Evolutionary conservation across 495 filamentous ascomycete species (phyloP).

Genomic region (Aspergillus bertholletiae): DNA sequence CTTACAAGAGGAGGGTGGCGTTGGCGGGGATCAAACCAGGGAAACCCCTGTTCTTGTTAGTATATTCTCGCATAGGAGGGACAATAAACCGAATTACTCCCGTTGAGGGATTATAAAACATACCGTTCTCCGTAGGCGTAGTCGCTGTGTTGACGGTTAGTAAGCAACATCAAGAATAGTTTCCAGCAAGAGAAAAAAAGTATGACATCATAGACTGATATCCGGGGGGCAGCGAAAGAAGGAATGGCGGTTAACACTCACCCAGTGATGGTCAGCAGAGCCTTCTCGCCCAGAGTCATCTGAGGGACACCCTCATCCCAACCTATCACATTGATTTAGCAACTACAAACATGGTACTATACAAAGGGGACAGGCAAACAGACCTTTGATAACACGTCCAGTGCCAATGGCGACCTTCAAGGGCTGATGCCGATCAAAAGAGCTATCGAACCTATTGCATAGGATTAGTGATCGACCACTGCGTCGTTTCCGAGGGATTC

Average conservation of each 20-base stretch:
- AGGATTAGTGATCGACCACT: conserved; percentile 5
- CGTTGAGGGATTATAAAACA: conserved; percentile 26
- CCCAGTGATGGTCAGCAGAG: conserved; percentile 72
- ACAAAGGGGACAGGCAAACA: conserved; percentile 3
- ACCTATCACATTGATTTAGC: conserved; percentile 41
- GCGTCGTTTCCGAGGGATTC: not conserved
- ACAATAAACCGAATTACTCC: not conserved
- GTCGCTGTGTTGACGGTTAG: conserved; percentile 52
- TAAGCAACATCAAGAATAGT: not conserved
- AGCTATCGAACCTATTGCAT: conserved; percentile 71
- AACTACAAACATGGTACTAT: not conserved
- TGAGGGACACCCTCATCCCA: conserved; percentile 82
- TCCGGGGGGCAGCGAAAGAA: conserved; percentile 1
- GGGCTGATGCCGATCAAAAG: conserved; percentile 51
- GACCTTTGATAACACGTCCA: conserved; percentile 78
- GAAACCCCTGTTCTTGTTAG: conserved; percentile 52
- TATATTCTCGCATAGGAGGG: conserved; percentile 3
- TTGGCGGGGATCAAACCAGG: conserved; percentile 56
- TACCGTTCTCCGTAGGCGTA: conserved; percentile 75
- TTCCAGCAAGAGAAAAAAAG: too few relatives aligned
- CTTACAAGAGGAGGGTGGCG: conserved; percentile 50
- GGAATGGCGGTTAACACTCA: conserved; percentile 35
- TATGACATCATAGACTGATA: not conserved
- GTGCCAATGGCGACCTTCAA: conserved; percentile 69
- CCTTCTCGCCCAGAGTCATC: conserved; percentile 80